A percentile compares a stretch with the other conserved stretches of the same genome.
Evolutionary conservation across 2,329 filamentous ascomycete genomes (phyloP).

Genomic region (Knoxdaviesia proteae): DNA sequence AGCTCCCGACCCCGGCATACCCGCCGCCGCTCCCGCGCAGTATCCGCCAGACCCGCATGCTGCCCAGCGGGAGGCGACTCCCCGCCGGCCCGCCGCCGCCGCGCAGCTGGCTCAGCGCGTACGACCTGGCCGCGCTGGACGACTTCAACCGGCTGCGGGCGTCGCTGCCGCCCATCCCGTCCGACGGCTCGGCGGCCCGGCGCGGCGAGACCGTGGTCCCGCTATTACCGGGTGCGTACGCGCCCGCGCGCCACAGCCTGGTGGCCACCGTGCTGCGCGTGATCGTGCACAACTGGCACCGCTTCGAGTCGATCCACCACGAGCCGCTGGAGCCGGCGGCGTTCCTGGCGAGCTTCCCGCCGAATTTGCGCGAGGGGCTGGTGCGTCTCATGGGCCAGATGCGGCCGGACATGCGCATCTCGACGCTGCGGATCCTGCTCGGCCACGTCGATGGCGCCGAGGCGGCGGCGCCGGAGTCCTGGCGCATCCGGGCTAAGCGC

Average conservation of each 20-base stretch:
- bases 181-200: slow-evolving; percentile 6
- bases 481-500: too few relatives aligned
- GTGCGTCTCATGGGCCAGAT: too few relatives aligned
- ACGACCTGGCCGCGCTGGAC: neutral
- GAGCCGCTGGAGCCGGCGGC: too few relatives aligned
- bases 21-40: slow-evolving; percentile 22
- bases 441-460: too few relatives aligned
- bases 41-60: slow-evolving; percentile 18
- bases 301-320: too few relatives aligned
- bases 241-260: slow-evolving; percentile 24
- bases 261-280: slow-evolving; percentile 27
- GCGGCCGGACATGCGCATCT: too few relatives aligned
- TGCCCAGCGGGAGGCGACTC: slow-evolving; percentile 25
- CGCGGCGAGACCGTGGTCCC: slow-evolving; percentile 11
- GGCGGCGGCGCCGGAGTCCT: too few relatives aligned
- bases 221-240: slow-evolving; percentile 17
- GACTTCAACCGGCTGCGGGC: neutral
- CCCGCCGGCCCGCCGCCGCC: slow-evolving; percentile 40
- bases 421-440: too few relatives aligned
- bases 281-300: slow-evolving; percentile 32
- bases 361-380: too few relatives aligned
- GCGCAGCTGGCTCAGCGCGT: slow-evolving; percentile 24
- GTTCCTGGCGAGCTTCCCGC: too few relatives aligned
- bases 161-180: slow-evolving; percentile 2
- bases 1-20: slow-evolving; percentile 28